Base-by-base conservation (phyloP, 1,284 basidiomycete species). In the Malassezia pachydermatis region DNA sequence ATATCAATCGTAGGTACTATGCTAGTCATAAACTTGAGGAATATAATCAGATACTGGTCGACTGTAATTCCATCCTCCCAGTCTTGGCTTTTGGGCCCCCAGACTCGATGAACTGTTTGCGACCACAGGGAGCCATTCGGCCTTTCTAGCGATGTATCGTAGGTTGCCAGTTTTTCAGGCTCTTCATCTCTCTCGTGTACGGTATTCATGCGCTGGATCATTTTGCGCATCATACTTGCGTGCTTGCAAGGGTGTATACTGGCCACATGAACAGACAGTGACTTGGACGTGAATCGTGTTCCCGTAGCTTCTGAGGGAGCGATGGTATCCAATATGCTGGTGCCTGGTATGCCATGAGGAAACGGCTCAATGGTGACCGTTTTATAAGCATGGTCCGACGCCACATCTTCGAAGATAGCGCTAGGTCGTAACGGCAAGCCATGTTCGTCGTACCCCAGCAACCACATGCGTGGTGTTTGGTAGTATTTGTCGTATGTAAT, bases 231-330 rank as follows among this genome's bases (percentile, higher is more conserved):
- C 46, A 99, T 94, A 70, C 83, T 88, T 0, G 90, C 88, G 72
- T 99, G 92, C 73, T 95, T 95, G 81, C 92, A 99, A 1, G 92
- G 92, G 71, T 99, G 92, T 9, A 99, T 90, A 86, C 89, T 64
- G 19, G 65, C 64, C 17, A 48, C 46, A 19, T 41, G 39, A 32
- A 38, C 28, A 16, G 46, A 23, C 20, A 36, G 8, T 52, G 58
- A 23, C 30, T 19, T 29, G 16, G 19, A 28, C 19, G 49, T 42
- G 2, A 42, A 40, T 5, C 41, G 23, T 8, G 36, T 22, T n/a
- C 29, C 29, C 29, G n/a, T 30, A 10, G 19, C 29, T 13, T 14
- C 27, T 5, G 22, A 24, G 17, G 24, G 4, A 20, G 38, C 23
- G 6, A 33, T 2, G 54, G 34, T 3, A 47, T 49, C 10, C 48